Percentiles rank a stretch among this genome's conserved stretches.
phyloP scores from a whole-genome alignment of 2,329 filamentous ascomycete genomes.

The Nemania diffusa region DNA sequence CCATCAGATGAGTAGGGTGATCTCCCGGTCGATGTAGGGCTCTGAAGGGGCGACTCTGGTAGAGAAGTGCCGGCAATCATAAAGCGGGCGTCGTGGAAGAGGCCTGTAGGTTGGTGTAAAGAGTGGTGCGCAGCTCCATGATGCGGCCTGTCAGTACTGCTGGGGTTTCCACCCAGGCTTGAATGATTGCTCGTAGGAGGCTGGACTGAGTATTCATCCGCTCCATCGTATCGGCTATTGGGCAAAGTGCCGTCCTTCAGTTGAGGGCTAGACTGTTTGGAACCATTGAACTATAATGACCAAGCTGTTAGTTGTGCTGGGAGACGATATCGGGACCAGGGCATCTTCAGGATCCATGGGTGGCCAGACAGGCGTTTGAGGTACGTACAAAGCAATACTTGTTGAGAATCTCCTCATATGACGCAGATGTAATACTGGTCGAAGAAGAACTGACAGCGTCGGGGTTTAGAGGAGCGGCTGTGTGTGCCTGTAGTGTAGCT shows the following conservation, averaged over 20 bases:
- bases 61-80: slow-evolving; percentile 49
- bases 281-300: slow-evolving; percentile 65
- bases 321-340: slow-evolving; percentile 23
- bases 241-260: slow-evolving; percentile 60
- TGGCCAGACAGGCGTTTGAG: slow-evolving; percentile 43
- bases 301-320: slow-evolving; percentile 41
- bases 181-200: slow-evolving; percentile 52
- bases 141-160: slow-evolving; percentile 49
- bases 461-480: slow-evolving; percentile 41
- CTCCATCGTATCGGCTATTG: slow-evolving; percentile 57
- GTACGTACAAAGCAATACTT: slow-evolving; percentile 99
- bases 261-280: slow-evolving; percentile 65
- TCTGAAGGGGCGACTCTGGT: slow-evolving; percentile 49
- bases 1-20: slow-evolving; percentile 49
- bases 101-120: slow-evolving; percentile 52
- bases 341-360: slow-evolving; percentile 34
- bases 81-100: slow-evolving; percentile 49
- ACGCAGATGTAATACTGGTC: slow-evolving; percentile 77
- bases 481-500: slow-evolving; percentile 22
- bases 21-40: slow-evolving; percentile 41
- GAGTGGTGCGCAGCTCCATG: slow-evolving; percentile 57
- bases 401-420: slow-evolving; percentile 96
- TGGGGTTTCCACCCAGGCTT: slow-evolving; percentile 54
- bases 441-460: slow-evolving; percentile 62
- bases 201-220: slow-evolving; percentile 50